Conservation (phyloP, 2,329 filamentous ascomycete genomes). For the Penicillium concentricum region DNA sequence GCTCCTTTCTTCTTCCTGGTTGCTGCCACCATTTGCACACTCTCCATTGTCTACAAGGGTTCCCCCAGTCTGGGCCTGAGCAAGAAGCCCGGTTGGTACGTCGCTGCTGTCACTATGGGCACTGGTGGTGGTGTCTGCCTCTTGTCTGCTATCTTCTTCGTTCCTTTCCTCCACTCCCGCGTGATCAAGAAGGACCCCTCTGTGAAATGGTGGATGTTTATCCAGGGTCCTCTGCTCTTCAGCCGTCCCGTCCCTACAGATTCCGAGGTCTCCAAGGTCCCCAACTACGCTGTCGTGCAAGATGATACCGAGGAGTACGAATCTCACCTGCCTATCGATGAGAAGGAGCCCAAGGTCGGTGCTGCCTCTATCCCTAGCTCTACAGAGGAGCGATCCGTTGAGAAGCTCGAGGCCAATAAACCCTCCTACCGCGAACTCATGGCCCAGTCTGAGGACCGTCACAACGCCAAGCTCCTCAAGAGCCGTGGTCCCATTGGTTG, state of each 20-base stretch:
- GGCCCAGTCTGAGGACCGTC: conserved; percentile 54
- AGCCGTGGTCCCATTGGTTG: conserved; percentile 70
- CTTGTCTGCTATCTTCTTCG: conserved; percentile 67
- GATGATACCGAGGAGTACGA: conserved; percentile 54
- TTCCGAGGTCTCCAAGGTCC: conserved; percentile 58
- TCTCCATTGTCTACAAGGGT: conserved; percentile 79
- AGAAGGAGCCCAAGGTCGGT: conserved; percentile 21
- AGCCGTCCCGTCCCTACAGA: conserved; percentile 56
- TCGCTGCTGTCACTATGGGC: conserved; percentile 66
- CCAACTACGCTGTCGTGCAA: conserved; percentile 76
- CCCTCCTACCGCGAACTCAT: conserved; percentile 63
- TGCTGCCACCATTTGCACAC: conserved; percentile 69
- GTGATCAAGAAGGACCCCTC: conserved; percentile 68
- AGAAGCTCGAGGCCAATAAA: conserved; percentile 51
- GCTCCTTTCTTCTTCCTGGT: conserved; percentile 77
- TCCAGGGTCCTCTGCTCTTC: conserved; percentile 65
- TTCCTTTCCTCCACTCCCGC: conserved; percentile 66
- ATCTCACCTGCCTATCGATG: conserved; percentile 30
- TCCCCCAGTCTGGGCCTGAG: conserved; percentile 65
- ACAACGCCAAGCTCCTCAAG: conserved; percentile 64
- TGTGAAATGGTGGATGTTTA: conserved; percentile 62
- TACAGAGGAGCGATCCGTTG: conserved; percentile 40
- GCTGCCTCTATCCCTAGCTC: conserved; percentile 21
- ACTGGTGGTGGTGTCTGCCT: conserved; percentile 60
- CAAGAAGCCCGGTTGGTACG: conserved; percentile 63